Evolutionary conservation across 2,329 filamentous ascomycete species (phyloP).

Genomic region (Fusarium nanum): DNA sequence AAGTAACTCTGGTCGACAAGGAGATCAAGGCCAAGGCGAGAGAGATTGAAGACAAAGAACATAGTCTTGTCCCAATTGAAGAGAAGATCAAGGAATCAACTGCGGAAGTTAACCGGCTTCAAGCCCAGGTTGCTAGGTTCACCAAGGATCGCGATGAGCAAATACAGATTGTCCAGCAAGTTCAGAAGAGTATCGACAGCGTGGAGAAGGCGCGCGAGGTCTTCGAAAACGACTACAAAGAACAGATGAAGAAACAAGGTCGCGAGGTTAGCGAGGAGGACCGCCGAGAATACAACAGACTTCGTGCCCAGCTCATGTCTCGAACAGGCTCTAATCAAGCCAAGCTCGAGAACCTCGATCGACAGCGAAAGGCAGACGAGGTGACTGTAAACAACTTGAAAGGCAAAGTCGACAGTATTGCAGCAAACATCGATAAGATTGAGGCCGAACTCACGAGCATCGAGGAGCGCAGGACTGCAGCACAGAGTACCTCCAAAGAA

Average conservation of each 20-base stretch:
- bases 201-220: slow-evolving; percentile 91
- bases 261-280: slow-evolving; percentile 87
- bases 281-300: slow-evolving; percentile 86
- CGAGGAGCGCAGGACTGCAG: slow-evolving; percentile 72
- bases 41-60: slow-evolving; percentile 86
- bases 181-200: slow-evolving; percentile 81
- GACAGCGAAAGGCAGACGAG: slow-evolving; percentile 90
- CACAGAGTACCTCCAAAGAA: slow-evolving; percentile 72
- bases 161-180: slow-evolving; percentile 73
- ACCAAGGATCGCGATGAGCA: slow-evolving; percentile 82
- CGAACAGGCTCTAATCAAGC: slow-evolving; percentile 84
- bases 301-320: slow-evolving; percentile 86
- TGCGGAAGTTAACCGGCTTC: slow-evolving; percentile 75
- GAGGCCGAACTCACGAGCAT: slow-evolving; percentile 77
- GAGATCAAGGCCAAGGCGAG: slow-evolving; percentile 88
- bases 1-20: slow-evolving; percentile 84
- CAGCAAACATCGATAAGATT: slow-evolving; percentile 79
- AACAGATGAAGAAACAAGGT: slow-evolving; percentile 86
- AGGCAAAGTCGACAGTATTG: slow-evolving; percentile 83
- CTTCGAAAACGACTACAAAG: slow-evolving; percentile 89
- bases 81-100: slow-evolving; percentile 88
- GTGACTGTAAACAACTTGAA: slow-evolving; percentile 90
- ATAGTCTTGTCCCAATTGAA: slow-evolving; percentile 86
- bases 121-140: slow-evolving; percentile 75
- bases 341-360: slow-evolving; percentile 85